A percentile compares a stretch with the other conserved stretches of the same genome.
Evolutionary conservation across 352 stramenopile genomes (phyloP).

Genomic region (Thraustotheca clavata): DNA sequence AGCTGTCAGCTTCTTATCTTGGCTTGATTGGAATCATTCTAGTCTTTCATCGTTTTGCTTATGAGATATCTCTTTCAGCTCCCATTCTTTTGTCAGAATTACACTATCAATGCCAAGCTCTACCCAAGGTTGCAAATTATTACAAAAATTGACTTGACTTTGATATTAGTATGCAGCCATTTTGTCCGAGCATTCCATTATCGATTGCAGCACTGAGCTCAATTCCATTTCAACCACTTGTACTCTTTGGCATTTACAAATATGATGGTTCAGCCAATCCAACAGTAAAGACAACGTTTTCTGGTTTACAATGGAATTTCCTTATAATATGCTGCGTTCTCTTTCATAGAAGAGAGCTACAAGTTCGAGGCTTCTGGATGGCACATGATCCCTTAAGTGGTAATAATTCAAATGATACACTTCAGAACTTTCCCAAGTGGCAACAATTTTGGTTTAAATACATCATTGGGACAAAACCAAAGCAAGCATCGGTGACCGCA

Average conservation of each 20-base stretch:
- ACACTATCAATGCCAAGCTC: slow-evolving; percentile 44
- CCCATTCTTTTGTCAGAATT: slow-evolving; percentile 67
- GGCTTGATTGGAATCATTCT: slow-evolving; percentile 23
- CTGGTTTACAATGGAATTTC: slow-evolving; percentile 77
- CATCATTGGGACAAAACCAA: background rate
- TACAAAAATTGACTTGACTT: background rate
- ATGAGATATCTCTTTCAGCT: slow-evolving; percentile 78
- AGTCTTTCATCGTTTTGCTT: slow-evolving; percentile 32
- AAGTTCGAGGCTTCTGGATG: slow-evolving; percentile 62
- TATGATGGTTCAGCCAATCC: slow-evolving; percentile 61
- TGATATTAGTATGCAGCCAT: slow-evolving; percentile 45
- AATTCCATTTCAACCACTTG: slow-evolving; percentile 63
- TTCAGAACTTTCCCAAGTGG: background rate
- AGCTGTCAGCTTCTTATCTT: slow-evolving; percentile 18
- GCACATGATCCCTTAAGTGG: background rate
- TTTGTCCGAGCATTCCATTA: slow-evolving; percentile 34
- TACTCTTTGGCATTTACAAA: slow-evolving; percentile 81
- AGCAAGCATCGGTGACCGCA: background rate
- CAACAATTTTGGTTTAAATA: background rate
- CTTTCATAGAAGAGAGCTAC: slow-evolving; percentile 75
- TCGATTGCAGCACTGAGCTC: slow-evolving; percentile 29
- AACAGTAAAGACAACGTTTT: slow-evolving; percentile 44
- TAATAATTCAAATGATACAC: background rate
- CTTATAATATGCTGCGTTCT: slow-evolving; percentile 68
- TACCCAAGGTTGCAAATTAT: slow-evolving; percentile 36